Base-by-base conservation (phyloP, 208 protist genomes). In the Wallacemonas sp. region DNA sequence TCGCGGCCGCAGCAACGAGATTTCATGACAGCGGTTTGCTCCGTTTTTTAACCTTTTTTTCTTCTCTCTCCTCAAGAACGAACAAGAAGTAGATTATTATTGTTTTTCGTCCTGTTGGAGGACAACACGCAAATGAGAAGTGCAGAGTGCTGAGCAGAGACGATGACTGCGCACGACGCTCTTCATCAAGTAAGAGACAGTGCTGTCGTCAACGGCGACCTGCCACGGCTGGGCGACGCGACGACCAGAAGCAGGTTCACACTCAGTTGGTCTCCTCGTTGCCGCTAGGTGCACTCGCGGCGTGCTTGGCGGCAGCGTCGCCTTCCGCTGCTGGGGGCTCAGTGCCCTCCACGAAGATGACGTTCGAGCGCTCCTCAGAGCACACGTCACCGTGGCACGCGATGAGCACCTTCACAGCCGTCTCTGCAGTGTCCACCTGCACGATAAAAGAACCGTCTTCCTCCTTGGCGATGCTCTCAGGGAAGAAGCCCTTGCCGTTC, bases 351-450 rank as follows among this genome's bases (percentile, higher is more conserved):
- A 96, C 63, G 63, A 96, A 96, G 55, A 96, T 83, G 59, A 96
- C 84, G 71, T 93, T 93, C 34, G 87, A 92, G 33, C 86, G 73
- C 69, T 96, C 90, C 71, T 96, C 85, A 3, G 82, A 77, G 71
- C 90, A 96, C 4, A 96, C 78, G 63, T 82, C 78, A 52, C 82
- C 88, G 54, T 93, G 87, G 70, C 87, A 93, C 39, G 77, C 78
- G 3, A 92, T 78, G n/a, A 96, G 84, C 15, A 93, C 53, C 58
- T 85, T 85, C 53, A 96, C 87, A 12, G 87, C 82, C 10, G 79
- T 91, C 19, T 79, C 85, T 48, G 76, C 66, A 46, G 89, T 76
- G 33, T 75, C 62, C 53, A 96, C 68, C 13, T 84, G 66, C 0
- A 96, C 76, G 37, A 71, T 78, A 65, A 96, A 93, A 42, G 73